Evolutionary conservation across 2,329 filamentous ascomycete genomes (phyloP), one percentile per base, ranked within the genome.

Genomic region (Pseudocercospora vitis): DNA sequence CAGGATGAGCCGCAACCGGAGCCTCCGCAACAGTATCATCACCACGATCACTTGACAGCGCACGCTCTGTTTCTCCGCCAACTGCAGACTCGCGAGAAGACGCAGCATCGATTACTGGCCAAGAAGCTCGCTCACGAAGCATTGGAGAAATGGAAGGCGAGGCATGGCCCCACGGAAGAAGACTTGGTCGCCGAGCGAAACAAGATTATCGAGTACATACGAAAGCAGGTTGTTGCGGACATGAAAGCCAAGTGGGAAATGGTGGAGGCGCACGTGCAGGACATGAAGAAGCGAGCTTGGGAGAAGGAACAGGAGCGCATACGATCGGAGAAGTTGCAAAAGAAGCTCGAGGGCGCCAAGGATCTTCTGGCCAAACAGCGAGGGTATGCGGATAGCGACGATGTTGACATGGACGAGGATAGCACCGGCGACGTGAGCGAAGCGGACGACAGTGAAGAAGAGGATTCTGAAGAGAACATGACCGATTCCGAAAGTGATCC

Each of bases 31-130:
- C 89, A 94, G 65, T 97, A 89, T 77, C 85, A 87, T n/a, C 91
- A 95, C 62, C 81, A 84, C 66, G 91, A 97, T 66, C 89, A 97
- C 68, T 79, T 97, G 49, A 78, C 88, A 40, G 85, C 86, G 42
- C 91, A 95, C 57, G 86, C 88, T 54, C 68, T 86, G 9, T 87
- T 91, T 63, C 92, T 97, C 63, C 84, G 89, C 44, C 88, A 85
- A 64, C 78, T 97, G 29, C 82, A 97, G 74, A 73, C 86, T 2
- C 82, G 84, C 53, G 94, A 99, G 70, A 88, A 91, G 62, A 82
- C 83, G 58, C 80, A 85, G 9, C 92, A 97, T 71, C 83, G 83
- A 29, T 78, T 81, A n/a, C 78, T 81, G 2, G 92, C 92, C 1
- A 95, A 91, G 70, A 83, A 83, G 49, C 72, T 95, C 49, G 92